Percentiles rank a stretch among this genome's conserved stretches.
Evolutionary conservation across 2,329 filamentous ascomycete species (phyloP).

Genomic region (Monosporascus sp.): DNA sequence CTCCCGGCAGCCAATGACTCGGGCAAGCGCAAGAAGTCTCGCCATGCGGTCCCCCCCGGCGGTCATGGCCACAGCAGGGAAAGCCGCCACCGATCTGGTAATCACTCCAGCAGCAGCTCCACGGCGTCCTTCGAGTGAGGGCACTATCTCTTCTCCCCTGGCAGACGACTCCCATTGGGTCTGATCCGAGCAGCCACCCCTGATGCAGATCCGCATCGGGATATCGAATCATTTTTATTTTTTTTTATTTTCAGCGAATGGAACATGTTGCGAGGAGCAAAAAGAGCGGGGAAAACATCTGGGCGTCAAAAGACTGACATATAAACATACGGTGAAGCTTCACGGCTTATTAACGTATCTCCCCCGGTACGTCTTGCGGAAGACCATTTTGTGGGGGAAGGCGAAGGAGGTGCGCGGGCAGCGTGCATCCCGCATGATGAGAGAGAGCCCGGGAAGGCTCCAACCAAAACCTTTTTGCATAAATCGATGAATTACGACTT

Average conservation of each 20-base stretch:
- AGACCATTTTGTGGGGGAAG: constrained; percentile 7
- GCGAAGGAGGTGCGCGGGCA: too few species aligned
- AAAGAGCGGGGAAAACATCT: neutral
- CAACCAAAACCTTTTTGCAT: neutral
- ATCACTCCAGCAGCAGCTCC: constrained; percentile 58
- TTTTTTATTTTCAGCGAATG: neutral
- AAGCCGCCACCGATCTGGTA: constrained; percentile 46
- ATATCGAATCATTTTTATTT: neutral
- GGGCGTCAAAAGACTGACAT: constrained; percentile 18
- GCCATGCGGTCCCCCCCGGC: constrained; percentile 35
- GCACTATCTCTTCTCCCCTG: constrained; percentile 1
- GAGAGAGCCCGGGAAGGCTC: too few species aligned
- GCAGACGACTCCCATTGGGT: neutral
- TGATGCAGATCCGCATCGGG: neutral
- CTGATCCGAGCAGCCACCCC: neutral
- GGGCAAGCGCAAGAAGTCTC: constrained; percentile 47
- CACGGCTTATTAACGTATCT: constrained; percentile 26
- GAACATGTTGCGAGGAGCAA: neutral
- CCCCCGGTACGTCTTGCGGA: constrained; percentile 24
- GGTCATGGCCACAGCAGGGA: constrained; percentile 36
- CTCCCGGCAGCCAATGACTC: constrained; percentile 53
- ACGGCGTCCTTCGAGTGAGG: constrained; percentile 53
- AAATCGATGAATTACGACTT: neutral
- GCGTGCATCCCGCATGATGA: too few species aligned
- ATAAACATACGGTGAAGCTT: constrained; percentile 31